Evolutionary conservation across 345 rosid species (phyloP).

Genomic region (Triadica sebifera): DNA sequence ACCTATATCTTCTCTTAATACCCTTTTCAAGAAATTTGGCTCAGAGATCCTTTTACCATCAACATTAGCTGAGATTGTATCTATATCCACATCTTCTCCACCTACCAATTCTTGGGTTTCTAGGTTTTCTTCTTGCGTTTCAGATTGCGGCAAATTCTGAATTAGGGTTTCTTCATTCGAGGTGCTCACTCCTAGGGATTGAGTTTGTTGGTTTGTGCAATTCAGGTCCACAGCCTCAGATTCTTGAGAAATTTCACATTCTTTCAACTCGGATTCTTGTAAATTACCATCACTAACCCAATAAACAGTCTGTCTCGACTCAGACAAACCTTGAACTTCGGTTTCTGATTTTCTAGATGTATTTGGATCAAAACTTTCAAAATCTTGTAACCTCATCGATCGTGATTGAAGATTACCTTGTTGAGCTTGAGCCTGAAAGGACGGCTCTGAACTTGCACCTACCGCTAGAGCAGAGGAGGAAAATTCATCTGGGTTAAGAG

Average conservation of each 20-base stretch:
- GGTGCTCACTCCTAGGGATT: not conserved
- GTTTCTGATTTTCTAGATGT: not conserved
- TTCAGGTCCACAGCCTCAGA: not conserved
- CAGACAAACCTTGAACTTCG: not conserved
- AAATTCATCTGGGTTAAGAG: slow-evolving; percentile 33
- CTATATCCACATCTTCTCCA: slow-evolving; percentile 29
- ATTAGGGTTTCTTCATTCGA: slow-evolving; percentile 3
- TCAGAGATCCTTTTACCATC: slow-evolving; percentile 37
- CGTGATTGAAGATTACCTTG: not conserved
- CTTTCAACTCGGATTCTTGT: slow-evolving; percentile 10
- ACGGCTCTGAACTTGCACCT: not conserved
- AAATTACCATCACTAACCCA: not conserved
- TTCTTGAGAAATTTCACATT: slow-evolving; percentile 11
- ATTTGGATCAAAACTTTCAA: not conserved
- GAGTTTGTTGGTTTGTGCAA: not conserved
- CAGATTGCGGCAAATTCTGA: slow-evolving; percentile 4
- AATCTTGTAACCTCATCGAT: not conserved
- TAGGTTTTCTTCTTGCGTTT: not conserved
- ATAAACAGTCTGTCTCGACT: too few relatives aligned
- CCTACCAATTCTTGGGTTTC: slow-evolving; percentile 6
- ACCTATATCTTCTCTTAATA: slow-evolving; percentile 49
- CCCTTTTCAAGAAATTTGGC: slow-evolving; percentile 58
- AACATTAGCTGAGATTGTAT: slow-evolving; percentile 16
- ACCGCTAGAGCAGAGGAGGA: not conserved
- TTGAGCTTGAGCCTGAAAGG: not conserved